Percentiles rank a stretch among this genome's conserved stretches.
phyloP scores from a whole-genome alignment of 2,329 filamentous ascomycete species.

The Phyllosticta citrichinensis region DNA sequence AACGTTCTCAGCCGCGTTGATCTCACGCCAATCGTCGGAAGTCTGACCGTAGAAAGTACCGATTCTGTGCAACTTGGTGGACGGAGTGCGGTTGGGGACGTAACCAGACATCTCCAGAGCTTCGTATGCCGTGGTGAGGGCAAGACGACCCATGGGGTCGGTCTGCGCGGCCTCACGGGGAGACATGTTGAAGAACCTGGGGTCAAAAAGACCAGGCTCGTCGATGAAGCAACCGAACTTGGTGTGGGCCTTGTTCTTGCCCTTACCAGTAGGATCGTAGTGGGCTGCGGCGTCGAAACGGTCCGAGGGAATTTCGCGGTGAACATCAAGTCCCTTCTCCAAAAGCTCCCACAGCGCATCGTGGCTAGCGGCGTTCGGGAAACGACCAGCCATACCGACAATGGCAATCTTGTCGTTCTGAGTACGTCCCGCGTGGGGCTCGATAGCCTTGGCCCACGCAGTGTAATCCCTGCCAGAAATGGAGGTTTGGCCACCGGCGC shows the following conservation, averaged over 20 bases:
- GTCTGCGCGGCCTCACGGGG: constrained; percentile 70
- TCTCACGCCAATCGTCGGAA: constrained; percentile 67
- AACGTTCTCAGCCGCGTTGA: constrained; percentile 62
- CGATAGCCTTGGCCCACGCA: constrained; percentile 29
- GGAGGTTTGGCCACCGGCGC: constrained; percentile 38
- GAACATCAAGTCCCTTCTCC: constrained; percentile 64
- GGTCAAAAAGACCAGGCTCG: constrained; percentile 67
- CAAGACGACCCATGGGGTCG: constrained; percentile 71
- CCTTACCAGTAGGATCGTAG: constrained; percentile 60
- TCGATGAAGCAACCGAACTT: constrained; percentile 69
- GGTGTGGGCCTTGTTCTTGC: constrained; percentile 66
- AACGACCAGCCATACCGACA: constrained; percentile 71
- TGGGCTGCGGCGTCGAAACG: constrained; percentile 66
- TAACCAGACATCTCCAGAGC: constrained; percentile 74
- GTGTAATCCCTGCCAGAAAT: constrained; percentile 35
- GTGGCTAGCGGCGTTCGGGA: constrained; percentile 61
- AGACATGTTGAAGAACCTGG: constrained; percentile 82
- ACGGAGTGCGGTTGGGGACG: constrained; percentile 60
- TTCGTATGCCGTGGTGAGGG: constrained; percentile 68
- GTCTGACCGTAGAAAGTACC: constrained; percentile 68
- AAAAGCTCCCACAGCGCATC: constrained; percentile 68
- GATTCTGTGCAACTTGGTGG: constrained; percentile 53
- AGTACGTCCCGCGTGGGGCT: constrained; percentile 30
- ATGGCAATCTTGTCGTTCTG: constrained; percentile 68
- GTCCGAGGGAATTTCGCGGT: constrained; percentile 56